A percentile compares a stretch with the other conserved stretches of the same genome.
phyloP scores from a whole-genome alignment of 2,329 filamentous ascomycete species.

The Cyanodermella asteris region DNA sequence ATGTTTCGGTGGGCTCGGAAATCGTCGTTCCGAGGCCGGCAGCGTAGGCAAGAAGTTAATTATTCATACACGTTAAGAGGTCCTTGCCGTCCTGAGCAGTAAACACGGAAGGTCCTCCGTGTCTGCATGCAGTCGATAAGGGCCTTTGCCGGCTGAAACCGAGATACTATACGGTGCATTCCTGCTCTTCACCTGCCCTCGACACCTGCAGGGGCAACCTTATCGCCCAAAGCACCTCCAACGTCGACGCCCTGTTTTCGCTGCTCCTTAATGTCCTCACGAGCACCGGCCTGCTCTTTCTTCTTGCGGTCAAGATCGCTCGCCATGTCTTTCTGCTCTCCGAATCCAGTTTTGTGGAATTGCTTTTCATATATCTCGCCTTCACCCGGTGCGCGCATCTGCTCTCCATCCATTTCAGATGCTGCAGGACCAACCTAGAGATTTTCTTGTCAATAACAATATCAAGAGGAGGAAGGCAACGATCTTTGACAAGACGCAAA shows the following conservation, averaged over 20 bases:
- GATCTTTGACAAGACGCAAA: slow-evolving; percentile 6
- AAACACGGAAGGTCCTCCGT: too few relatives aligned
- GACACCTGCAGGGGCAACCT: slow-evolving; percentile 20
- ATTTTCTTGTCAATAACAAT: slow-evolving; percentile 6
- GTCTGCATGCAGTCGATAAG: too few relatives aligned
- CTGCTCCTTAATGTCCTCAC: slow-evolving; percentile 15
- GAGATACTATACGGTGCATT: too few relatives aligned
- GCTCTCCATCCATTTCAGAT: slow-evolving; percentile 11
- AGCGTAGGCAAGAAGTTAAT: too few relatives aligned
- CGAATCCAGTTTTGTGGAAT: slow-evolving; percentile 9
- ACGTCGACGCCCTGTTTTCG: slow-evolving; percentile 16
- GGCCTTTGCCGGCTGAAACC: too few relatives aligned
- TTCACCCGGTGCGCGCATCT: slow-evolving; percentile 12
- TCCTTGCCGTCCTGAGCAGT: too few relatives aligned
- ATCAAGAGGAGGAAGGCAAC: neutral
- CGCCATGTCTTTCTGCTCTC: slow-evolving; percentile 13
- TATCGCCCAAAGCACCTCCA: slow-evolving; percentile 22
- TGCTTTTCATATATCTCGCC: slow-evolving; percentile 12
- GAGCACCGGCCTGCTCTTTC: slow-evolving; percentile 9
- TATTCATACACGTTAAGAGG: too few relatives aligned
- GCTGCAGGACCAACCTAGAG: slow-evolving; percentile 6
- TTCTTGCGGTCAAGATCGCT: slow-evolving; percentile 14
- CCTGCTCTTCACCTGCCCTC: slow-evolving; percentile 1
- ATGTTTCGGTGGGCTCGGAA: too few relatives aligned
- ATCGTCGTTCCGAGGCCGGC: too few relatives aligned